A percentile compares a stretch with the other conserved stretches of the same genome.
These are phyloP conservation scores for Talaromyces sp. DNA, from an alignment of 2,329 filamentous ascomycete species.

Conservation along the genomic window DNA sequence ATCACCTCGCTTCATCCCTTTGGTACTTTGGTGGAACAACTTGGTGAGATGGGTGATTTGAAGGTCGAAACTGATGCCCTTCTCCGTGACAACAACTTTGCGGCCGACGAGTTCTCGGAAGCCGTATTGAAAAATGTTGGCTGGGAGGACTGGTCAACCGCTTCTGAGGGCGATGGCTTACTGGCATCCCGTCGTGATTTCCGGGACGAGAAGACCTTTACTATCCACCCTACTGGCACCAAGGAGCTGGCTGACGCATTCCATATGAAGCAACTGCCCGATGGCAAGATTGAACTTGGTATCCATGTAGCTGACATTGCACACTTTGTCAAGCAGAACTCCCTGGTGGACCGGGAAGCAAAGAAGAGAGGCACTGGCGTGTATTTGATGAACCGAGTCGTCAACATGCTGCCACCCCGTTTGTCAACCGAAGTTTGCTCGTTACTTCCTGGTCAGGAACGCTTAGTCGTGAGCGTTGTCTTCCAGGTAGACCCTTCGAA, in stretches of 20 bases:
- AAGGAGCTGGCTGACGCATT: slow-evolving; percentile 88
- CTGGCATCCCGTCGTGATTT: slow-evolving; percentile 79
- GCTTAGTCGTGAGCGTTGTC: slow-evolving; percentile 85
- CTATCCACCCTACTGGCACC: slow-evolving; percentile 81
- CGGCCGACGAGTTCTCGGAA: slow-evolving; percentile 94
- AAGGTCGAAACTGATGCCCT: slow-evolving; percentile 97
- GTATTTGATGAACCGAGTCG: slow-evolving; percentile 85
- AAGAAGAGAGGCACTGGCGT: slow-evolving; percentile 97
- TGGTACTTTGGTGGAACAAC: slow-evolving; percentile 91
- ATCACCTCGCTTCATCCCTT: slow-evolving; percentile 99
- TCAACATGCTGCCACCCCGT: slow-evolving; percentile 79
- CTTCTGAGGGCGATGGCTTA: slow-evolving; percentile 71
- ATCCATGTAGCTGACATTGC: slow-evolving; percentile 92
- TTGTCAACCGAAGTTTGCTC: slow-evolving; percentile 84
- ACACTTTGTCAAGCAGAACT: slow-evolving; percentile 95
- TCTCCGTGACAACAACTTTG: slow-evolving; percentile 97
- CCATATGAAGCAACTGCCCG: slow-evolving; percentile 76
- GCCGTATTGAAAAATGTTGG: slow-evolving; percentile 90
- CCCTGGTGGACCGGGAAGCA: slow-evolving; percentile 90
- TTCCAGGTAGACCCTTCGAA: slow-evolving; percentile 82
- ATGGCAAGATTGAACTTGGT: slow-evolving; percentile 88
- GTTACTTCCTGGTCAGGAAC: slow-evolving; percentile 76
- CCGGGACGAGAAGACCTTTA: slow-evolving; percentile 81
- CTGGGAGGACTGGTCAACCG: slow-evolving; percentile 83
- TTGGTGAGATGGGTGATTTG: slow-evolving; percentile 93